phyloP scores from a whole-genome alignment of 2,329 filamentous ascomycete species.

The Fusarium sp. region DNA sequence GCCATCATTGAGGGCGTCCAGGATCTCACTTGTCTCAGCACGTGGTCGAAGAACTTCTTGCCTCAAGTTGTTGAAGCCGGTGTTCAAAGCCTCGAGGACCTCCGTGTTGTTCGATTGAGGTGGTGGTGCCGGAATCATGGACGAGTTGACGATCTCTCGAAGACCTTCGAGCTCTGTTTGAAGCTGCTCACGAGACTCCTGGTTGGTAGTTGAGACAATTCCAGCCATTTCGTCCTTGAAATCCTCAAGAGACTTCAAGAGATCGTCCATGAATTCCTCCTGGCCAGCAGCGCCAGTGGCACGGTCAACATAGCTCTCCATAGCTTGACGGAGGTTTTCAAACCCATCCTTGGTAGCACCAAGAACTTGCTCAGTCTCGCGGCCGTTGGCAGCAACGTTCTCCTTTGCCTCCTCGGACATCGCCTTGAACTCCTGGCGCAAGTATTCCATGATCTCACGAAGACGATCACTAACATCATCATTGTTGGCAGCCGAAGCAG shows the following conservation, averaged over 20 bases:
- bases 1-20: constrained; percentile 91
- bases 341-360: constrained; percentile 90
- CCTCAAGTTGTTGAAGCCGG: constrained; percentile 79
- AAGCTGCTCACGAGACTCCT: constrained; percentile 72
- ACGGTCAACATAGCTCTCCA: constrained; percentile 84
- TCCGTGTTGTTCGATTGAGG: constrained; percentile 66
- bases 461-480: constrained; percentile 67
- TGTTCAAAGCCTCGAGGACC: constrained; percentile 76
- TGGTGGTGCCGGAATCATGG: constrained; percentile 69
- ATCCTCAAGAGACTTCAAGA: constrained; percentile 73
- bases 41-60: constrained; percentile 77
- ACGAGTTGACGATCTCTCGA: constrained; percentile 79
- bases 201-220: constrained; percentile 64
- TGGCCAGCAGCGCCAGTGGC: constrained; percentile 76
- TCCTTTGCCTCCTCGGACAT: constrained; percentile 77
- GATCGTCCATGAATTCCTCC: constrained; percentile 80
- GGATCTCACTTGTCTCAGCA: constrained; percentile 83
- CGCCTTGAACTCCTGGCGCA: constrained; percentile 70
- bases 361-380: constrained; percentile 88
- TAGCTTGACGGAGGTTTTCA: constrained; percentile 81
- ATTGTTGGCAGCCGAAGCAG: constrained; percentile 53
- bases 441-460: constrained; percentile 72
- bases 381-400: constrained; percentile 81
- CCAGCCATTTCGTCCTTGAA: constrained; percentile 76
- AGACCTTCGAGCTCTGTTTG: constrained; percentile 86